Evolutionary conservation across 805 yeast genomes (phyloP).

Genomic region (Lipomyces anomalus): DNA sequence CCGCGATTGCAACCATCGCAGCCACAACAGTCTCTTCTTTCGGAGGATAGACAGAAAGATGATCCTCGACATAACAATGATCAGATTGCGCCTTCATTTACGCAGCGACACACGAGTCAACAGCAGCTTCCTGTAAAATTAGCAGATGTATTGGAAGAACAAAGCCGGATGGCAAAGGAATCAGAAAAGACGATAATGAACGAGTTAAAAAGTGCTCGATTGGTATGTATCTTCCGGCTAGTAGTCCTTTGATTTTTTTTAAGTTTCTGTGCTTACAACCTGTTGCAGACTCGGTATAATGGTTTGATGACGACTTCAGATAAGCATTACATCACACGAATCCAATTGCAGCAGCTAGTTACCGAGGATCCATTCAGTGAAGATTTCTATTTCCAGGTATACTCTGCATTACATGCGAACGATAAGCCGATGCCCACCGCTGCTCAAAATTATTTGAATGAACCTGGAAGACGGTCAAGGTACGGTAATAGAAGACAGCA

Average conservation of each 20-base stretch:
- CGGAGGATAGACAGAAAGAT: too few relatives aligned
- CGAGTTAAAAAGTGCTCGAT: constrained; percentile 50
- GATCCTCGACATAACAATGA: too few relatives aligned
- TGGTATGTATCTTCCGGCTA: too few relatives aligned
- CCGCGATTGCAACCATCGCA: too few relatives aligned
- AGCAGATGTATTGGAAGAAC: constrained; percentile 1
- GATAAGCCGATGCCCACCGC: constrained; percentile 6
- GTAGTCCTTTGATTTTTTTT: too few relatives aligned
- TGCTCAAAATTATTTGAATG: constrained; percentile 12
- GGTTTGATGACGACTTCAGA: constrained; percentile 97
- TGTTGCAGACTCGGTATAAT: constrained; percentile 73
- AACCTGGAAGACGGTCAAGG: constrained; percentile 20
- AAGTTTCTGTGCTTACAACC: too few relatives aligned
- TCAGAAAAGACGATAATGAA: constrained; percentile 31
- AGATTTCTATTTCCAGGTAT: constrained; percentile 93
- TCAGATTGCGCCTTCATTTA: too few relatives aligned
- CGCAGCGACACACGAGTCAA: constrained; percentile 14
- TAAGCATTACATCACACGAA: constrained; percentile 88
- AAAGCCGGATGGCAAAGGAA: background rate
- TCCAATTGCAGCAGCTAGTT: constrained; percentile 91
- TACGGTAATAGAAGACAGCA: constrained; percentile 31
- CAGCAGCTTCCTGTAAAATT: constrained; percentile 19
- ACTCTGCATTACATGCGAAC: constrained; percentile 55
- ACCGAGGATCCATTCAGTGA: constrained; percentile 96
- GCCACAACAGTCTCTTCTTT: too few relatives aligned